A percentile compares a stretch with the other conserved stretches of the same genome.
phyloP scores from a whole-genome alignment of 257 asterid genomes.

The Primulina huaijiensis region DNA sequence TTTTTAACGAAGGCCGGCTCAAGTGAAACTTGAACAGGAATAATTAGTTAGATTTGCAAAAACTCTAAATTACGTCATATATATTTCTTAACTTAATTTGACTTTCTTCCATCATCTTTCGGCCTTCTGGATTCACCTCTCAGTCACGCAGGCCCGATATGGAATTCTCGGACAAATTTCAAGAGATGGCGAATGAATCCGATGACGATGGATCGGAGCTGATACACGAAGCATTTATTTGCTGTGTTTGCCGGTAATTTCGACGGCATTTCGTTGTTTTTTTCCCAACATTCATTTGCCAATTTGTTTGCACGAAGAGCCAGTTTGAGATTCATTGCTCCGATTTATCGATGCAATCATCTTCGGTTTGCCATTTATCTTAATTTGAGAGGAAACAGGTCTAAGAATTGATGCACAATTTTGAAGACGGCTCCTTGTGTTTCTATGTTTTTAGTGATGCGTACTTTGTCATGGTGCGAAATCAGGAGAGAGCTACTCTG shows the following conservation, averaged over 20 bases:
- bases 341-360: background rate
- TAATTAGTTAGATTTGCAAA: too few relatives aligned
- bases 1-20: too few relatives aligned
- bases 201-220: slow-evolving; percentile 33
- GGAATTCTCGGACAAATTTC: slow-evolving; percentile 24
- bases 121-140: background rate
- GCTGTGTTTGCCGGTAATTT: slow-evolving; percentile 55
- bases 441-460: too few relatives aligned
- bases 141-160: slow-evolving; percentile 3
- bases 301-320: background rate
- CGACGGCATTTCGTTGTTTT: background rate
- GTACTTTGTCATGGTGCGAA: background rate
- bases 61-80: too few relatives aligned
- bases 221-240: slow-evolving; percentile 37
- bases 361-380: background rate
- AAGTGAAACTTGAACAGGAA: too few relatives aligned
- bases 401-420: background rate
- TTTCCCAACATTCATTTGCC: background rate
- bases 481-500: background rate
- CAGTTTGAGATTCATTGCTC: background rate
- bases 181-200: slow-evolving; percentile 15
- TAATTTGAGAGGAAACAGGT: background rate
- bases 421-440: background rate
- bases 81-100: too few relatives aligned
- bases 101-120: too few relatives aligned